These are phyloP conservation scores for Phellinidium pouzarii DNA, from an alignment of 1,284 basidiomycete species.

Conservation along the genomic window DNA sequence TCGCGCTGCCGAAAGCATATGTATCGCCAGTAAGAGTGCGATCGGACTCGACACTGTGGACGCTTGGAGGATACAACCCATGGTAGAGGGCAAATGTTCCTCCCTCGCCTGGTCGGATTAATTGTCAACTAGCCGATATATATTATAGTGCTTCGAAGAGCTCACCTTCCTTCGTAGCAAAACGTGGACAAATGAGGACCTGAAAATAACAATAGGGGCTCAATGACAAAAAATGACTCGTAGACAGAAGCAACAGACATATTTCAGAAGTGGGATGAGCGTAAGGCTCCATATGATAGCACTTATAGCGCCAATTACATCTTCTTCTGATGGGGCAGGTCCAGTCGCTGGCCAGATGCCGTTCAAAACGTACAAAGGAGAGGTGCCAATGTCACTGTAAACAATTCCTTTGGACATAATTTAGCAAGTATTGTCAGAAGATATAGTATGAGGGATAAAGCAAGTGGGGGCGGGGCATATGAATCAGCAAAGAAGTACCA, in stretches of 20 bases:
- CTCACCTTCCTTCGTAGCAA: constrained; percentile 52
- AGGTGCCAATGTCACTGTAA: constrained; percentile 62
- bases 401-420: constrained; percentile 59
- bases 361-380: constrained; percentile 58
- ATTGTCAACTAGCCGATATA: neutral
- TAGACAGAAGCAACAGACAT: constrained; percentile 35
- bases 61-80: constrained; percentile 47
- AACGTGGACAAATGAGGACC: constrained; percentile 49
- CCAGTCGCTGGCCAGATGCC: constrained; percentile 50
- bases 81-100: constrained; percentile 61
- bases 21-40: constrained; percentile 47
- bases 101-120: constrained; percentile 43
- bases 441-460: no score
- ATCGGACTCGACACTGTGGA: constrained; percentile 40
- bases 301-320: constrained; percentile 53
- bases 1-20: constrained; percentile 16
- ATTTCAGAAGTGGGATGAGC: constrained; percentile 59
- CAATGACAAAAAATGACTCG: neutral
- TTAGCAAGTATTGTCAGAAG: neutral
- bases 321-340: constrained; percentile 44
- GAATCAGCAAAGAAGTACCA: constrained; percentile 20
- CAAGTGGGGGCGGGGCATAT: no score
- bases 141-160: neutral
- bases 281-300: constrained; percentile 62
- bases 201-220: constrained; percentile 22